Base-by-base conservation (phyloP, 805 yeast species). In the Cyberlindnera petersonii region DNA sequence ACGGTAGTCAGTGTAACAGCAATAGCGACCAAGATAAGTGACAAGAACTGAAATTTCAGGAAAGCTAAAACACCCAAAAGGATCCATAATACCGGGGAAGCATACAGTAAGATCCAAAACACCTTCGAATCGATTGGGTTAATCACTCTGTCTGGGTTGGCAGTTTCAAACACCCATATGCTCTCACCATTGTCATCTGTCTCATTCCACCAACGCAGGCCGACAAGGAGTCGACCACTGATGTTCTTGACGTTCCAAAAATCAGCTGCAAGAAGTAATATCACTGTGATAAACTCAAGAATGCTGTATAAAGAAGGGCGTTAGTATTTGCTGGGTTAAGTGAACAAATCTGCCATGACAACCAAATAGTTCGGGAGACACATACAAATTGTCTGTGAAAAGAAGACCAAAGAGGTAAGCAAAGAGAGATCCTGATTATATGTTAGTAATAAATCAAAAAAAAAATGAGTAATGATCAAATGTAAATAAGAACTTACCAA, bases 141-240 rank as follows among this genome's bases (percentile, higher is more conserved):
- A 53, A 91, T 84, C 48, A 71, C 68, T 42, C 83, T 65, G 31
- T 66, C 63, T 7, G 85, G 83, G 54, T 85, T 86, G 4, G 93
- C 89, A 3, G 87, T 78, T 58, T 86, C 95, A 55, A 86, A 86
- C 16, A 87, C 95, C 95, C 95, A 86, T 40, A 55, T 53, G 24
- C 73, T 60, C 6, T 65, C 70, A 14, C 74, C 68, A 8, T 72
- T 59, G 15, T 65, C 68, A 21, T 73, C 68, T 0, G 88, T 71
- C 58, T 91, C 97, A 58, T 91, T 93, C 96, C 98, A 91, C 98
- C 98, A 91, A 48, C 94, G 72, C 47, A 93, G 69, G 0, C 97
- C 98, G 5, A 93, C 97, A 40, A 91, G 63, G 40, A 86, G 72
- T 42, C 98, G 68, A 1, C 98, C 98, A 16, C 95, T 71, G 19